A percentile compares a stretch with the other conserved stretches of the same genome.
Conservation (phyloP, 768 basidiomycete species). For the Tylopilus rubrobrunneus region DNA sequence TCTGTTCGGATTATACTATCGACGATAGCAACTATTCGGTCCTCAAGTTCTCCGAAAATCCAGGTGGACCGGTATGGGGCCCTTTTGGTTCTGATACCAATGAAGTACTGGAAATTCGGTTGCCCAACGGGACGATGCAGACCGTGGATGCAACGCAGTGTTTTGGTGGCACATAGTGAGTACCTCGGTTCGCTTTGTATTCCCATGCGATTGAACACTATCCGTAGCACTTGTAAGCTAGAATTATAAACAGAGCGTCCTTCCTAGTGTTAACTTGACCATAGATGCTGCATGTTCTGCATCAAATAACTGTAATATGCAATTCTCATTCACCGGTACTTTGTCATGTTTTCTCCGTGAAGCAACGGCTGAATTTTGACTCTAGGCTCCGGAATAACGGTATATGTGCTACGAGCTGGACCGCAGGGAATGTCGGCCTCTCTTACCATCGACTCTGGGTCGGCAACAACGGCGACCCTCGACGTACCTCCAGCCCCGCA, state of each 20-base stretch:
- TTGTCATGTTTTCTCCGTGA: background rate
- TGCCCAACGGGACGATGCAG: conserved; percentile 27
- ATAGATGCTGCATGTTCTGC: conserved; percentile 23
- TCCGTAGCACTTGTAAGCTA: conserved; percentile 23
- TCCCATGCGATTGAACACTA: background rate
- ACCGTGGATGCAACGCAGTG: conserved; percentile 20
- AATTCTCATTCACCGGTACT: conserved; percentile 25
- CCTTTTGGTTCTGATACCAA: conserved; percentile 21
- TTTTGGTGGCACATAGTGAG: conserved; percentile 27
- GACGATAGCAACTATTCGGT: conserved; percentile 25
- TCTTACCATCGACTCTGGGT: conserved; percentile 22
- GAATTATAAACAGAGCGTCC: background rate
- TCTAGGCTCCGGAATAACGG: conserved; percentile 25
- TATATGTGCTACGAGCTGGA: conserved; percentile 29
- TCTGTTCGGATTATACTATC: conserved; percentile 24
- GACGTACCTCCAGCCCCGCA: conserved; percentile 20
- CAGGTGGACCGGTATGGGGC: conserved; percentile 25
- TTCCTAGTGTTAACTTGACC: background rate
- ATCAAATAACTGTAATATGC: conserved; percentile 22
- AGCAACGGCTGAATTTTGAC: background rate
- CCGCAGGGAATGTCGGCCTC: conserved; percentile 26
- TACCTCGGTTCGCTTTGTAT: background rate
- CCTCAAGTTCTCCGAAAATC: conserved; percentile 27
- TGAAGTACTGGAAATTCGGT: conserved; percentile 15
- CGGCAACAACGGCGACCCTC: conserved; percentile 21